Conservation (phyloP, 2,329 filamentous ascomycete species). For the Botrytis fabae region DNA sequence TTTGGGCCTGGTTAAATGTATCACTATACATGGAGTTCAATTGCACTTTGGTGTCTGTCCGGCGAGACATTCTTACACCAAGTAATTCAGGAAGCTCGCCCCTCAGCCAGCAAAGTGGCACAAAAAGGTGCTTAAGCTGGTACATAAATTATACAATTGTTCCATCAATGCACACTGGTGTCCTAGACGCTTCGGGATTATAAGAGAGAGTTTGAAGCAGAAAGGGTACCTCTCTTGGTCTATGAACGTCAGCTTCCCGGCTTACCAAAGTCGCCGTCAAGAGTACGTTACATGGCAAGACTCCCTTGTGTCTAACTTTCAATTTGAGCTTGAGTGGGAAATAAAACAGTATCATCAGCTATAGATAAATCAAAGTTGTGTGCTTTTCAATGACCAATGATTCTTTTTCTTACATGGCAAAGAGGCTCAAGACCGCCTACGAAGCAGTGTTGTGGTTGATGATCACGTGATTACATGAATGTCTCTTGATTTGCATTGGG, state of each 20-base stretch:
- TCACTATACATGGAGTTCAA: conserved; percentile 18
- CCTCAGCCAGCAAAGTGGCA: neutral
- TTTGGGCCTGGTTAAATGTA: conserved; percentile 9
- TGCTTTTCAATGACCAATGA: neutral
- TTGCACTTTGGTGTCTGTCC: conserved; percentile 15
- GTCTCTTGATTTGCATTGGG: neutral
- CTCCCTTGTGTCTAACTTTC: neutral
- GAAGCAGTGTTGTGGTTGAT: neutral
- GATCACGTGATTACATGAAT: neutral
- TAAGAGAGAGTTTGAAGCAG: neutral
- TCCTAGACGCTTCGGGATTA: neutral
- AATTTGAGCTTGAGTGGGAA: neutral
- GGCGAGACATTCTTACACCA: conserved; percentile 19
- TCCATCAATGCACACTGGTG: neutral
- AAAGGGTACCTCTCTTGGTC: neutral
- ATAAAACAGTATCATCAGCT: neutral
- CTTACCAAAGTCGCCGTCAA: neutral
- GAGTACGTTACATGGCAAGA: neutral
- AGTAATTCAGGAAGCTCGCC: conserved; percentile 7
- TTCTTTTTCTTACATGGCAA: neutral
- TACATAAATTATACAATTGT: conserved; percentile 1
- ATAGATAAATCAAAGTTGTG: neutral
- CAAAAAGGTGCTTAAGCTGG: neutral
- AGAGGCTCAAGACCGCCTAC: neutral
- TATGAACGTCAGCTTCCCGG: neutral